phyloP scores from a whole-genome alignment of 2,329 filamentous ascomycete genomes.

The Nannizzia gypsea region DNA sequence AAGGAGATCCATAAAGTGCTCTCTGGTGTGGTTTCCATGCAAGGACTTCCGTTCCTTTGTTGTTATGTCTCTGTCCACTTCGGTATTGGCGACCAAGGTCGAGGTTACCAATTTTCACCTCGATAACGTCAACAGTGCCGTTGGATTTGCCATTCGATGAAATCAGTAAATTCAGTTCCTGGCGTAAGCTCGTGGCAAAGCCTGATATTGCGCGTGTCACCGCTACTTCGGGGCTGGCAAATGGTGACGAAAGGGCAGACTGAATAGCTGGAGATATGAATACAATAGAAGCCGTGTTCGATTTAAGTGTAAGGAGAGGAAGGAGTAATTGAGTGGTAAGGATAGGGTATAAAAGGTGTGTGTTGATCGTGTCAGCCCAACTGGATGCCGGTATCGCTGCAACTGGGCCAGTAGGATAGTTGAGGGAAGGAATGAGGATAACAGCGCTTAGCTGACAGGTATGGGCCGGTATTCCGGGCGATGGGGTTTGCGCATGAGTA shows the following conservation, averaged over 20 bases:
- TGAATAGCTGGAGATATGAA: slow-evolving; percentile 36
- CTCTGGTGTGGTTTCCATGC: slow-evolving; percentile 49
- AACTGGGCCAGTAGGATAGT: slow-evolving; percentile 72
- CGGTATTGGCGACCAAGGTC: slow-evolving; percentile 58
- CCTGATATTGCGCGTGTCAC: slow-evolving; percentile 78
- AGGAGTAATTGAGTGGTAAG: slow-evolving; percentile 80
- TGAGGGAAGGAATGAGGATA: slow-evolving; percentile 65
- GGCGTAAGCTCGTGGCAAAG: slow-evolving; percentile 67
- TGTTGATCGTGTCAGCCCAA: slow-evolving; percentile 85
- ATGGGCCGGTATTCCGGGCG: slow-evolving; percentile 63
- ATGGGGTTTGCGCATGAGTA: slow-evolving; percentile 61
- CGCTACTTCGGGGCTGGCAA: slow-evolving; percentile 64
- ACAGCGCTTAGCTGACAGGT: slow-evolving; percentile 65
- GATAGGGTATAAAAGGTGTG: slow-evolving; percentile 79
- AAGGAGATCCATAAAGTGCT: slow-evolving; percentile 35
- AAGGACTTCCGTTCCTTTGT: slow-evolving; percentile 42
- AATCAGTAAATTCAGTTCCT: slow-evolving; percentile 61
- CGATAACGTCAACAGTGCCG: slow-evolving; percentile 58
- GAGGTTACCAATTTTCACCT: slow-evolving; percentile 84
- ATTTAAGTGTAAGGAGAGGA: slow-evolving; percentile 56
- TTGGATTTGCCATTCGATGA: slow-evolving; percentile 17
- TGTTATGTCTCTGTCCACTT: slow-evolving; percentile 33
- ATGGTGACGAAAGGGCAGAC: slow-evolving; percentile 33
- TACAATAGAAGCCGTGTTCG: slow-evolving; percentile 38
- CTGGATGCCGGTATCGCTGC: slow-evolving; percentile 71